These are phyloP conservation scores for Cystobasidium ongulense DNA, from an alignment of 768 basidiomycete genomes.

Conservation along the genomic window DNA sequence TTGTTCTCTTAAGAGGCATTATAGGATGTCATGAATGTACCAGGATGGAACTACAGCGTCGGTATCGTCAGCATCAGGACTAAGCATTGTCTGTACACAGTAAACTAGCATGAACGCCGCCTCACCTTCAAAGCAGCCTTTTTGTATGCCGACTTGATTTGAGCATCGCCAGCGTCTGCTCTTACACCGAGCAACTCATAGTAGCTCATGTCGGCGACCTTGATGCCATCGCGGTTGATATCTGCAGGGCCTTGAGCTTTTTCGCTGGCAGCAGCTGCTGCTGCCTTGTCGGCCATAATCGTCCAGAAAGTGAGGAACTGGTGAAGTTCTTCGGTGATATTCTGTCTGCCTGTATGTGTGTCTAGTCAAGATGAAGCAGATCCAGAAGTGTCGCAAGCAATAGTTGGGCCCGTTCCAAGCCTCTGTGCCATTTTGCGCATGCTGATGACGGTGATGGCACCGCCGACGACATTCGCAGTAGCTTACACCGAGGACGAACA, in stretches of 20 bases:
- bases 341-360: too few species aligned
- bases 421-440: too few species aligned
- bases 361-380: too few species aligned
- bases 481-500: too few species aligned
- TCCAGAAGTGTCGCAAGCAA: too few species aligned
- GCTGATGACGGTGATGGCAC: too few species aligned
- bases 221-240: slow-evolving; percentile 21
- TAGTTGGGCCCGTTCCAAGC: too few species aligned
- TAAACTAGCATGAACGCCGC: neutral
- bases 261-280: neutral
- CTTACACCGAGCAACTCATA: slow-evolving; percentile 21
- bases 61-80: neutral
- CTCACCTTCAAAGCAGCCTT: slow-evolving; percentile 27
- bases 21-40: neutral
- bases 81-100: neutral
- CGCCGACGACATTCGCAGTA: too few species aligned
- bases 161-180: slow-evolving; percentile 24
- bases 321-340: neutral
- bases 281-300: neutral
- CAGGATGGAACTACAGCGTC: slow-evolving; percentile 12
- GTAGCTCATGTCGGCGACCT: slow-evolving; percentile 16
- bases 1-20: neutral
- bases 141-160: slow-evolving; percentile 20
- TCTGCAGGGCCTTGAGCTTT: slow-evolving; percentile 6
- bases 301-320: neutral